Percentiles rank a stretch among this genome's conserved stretches.
These are phyloP conservation scores for Ophiostoma tasmaniense DNA, from an alignment of 2,329 filamentous ascomycete species.

Conservation along the genomic window DNA sequence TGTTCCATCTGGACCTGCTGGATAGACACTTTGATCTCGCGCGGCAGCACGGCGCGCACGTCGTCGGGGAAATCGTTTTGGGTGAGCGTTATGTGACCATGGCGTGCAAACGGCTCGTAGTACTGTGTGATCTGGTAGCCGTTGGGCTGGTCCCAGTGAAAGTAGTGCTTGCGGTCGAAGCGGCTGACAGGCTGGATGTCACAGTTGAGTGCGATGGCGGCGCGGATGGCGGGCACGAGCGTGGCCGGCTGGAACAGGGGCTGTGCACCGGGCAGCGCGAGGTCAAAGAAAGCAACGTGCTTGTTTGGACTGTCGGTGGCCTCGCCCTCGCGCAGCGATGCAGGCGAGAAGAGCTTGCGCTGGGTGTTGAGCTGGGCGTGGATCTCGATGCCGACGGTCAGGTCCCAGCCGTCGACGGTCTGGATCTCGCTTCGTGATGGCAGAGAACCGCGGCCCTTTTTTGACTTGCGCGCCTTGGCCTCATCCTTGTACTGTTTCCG, in stretches of 20 bases:
- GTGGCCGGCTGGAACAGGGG: conserved; percentile 77
- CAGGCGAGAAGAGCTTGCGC: conserved; percentile 79
- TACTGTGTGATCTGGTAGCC: conserved; percentile 98
- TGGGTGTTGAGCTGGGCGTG: conserved; percentile 90
- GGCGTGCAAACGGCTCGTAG: conserved; percentile 62
- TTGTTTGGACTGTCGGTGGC: conserved; percentile 64
- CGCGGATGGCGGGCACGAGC: conserved; percentile 80
- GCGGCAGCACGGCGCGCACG: conserved; percentile 64
- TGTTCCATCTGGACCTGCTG: conserved; percentile 96
- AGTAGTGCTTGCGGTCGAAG: conserved; percentile 97
- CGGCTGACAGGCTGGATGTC: conserved; percentile 65
- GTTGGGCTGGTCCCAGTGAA: conserved; percentile 94
- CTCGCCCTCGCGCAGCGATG: conserved; percentile 27
- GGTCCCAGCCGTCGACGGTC: conserved; percentile 66
- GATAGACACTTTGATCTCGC: conserved; percentile 66
- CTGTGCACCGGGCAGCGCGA: conserved; percentile 81
- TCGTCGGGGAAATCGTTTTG: conserved; percentile 58
- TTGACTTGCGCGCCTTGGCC: conserved; percentile 41
- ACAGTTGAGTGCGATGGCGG: conserved; percentile 77
- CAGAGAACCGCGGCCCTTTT: conserved; percentile 21
- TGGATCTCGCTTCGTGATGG: conserved; percentile 31
- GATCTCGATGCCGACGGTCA: conserved; percentile 94
- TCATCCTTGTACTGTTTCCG: conserved; percentile 67
- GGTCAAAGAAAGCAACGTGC: conserved; percentile 82
- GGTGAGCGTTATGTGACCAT: conserved; percentile 62